Evolutionary conservation across 225 moss, liverwort and hornwort species (phyloP), one percentile per base, ranked within the genome.

Genomic region (Bryum argenteum): DNA sequence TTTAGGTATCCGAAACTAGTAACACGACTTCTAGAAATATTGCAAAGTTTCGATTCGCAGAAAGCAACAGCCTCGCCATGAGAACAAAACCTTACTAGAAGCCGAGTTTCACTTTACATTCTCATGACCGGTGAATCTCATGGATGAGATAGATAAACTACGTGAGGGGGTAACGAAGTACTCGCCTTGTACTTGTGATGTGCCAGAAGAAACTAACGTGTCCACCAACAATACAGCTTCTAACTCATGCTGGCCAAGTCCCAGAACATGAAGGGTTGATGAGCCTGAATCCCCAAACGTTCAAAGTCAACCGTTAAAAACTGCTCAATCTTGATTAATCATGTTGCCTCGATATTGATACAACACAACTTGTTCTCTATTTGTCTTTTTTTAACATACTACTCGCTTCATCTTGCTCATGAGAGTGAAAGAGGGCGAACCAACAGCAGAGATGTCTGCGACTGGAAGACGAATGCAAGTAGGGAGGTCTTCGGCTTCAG

Each of bases 191-290:
- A 28, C 12, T 15, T 74, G 73, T 54, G 71, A 67, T 48, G 71
- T 51, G 61, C 72, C 48, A 40, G 80, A 72, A 54, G 69, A 68
- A 83, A 59, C 42, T 66, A 76, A 73, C 12, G 59, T 48, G 44
- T 85, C 83, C 43, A 88, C 82, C 59, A 88, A 65, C 67, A 88
- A 67, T 38, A 88, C 83, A 64, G 88, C 88, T 74, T 85, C 88
- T 61, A 88, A 78, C 54, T 88, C 83, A 74, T 88, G 88, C 78
- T 85, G 82, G 17, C 83, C 85, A 41, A 88, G 85, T 77, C 88
- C 88, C 48, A 88, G 72, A 58, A 88, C 88, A 59, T 88, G 88
- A 42, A 88, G 24, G n/a, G 88, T 85, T 19, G 85, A 88, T 76
- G 85, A 88, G 39, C 85, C 88, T 88, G 78, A 60, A 10, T 54